Evolutionary conservation across 1,284 basidiomycete species (phyloP).

Genomic region (Malassezia japonica): DNA sequence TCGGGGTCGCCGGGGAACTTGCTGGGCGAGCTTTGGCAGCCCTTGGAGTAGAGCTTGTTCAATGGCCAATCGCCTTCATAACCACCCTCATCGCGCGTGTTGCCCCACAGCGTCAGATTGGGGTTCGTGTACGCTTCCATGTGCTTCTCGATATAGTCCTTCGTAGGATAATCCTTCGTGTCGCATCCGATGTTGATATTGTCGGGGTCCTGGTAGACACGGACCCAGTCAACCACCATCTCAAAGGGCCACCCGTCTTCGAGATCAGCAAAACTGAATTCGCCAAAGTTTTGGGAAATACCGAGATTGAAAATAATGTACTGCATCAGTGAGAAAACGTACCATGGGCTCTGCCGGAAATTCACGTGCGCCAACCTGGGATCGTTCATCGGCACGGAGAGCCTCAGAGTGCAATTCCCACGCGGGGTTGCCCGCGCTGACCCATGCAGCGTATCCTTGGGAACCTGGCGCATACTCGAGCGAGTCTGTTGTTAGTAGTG

Average conservation of each 20-base stretch:
- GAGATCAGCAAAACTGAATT: neutral
- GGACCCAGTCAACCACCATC: constrained; percentile 49
- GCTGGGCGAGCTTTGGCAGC: neutral
- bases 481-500: neutral
- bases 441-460: constrained; percentile 26
- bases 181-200: constrained; percentile 35
- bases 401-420: constrained; percentile 58
- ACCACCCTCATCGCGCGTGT: constrained; percentile 9
- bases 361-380: constrained; percentile 63
- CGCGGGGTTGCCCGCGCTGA: constrained; percentile 21
- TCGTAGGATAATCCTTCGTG: constrained; percentile 38
- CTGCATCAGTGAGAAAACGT: neutral
- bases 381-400: constrained; percentile 58
- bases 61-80: constrained; percentile 15
- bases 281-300: constrained; percentile 19
- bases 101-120: constrained; percentile 28
- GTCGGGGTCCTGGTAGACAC: constrained; percentile 52
- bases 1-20: neutral
- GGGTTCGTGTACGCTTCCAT: constrained; percentile 41
- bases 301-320: constrained; percentile 39
- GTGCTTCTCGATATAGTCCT: constrained; percentile 44
- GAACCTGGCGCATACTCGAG: constrained; percentile 11
- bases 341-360: constrained; percentile 56
- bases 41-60: constrained; percentile 17
- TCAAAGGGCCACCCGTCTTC: constrained; percentile 4